Evolutionary conservation across 176 grass and related monocot genomes (phyloP).

Genomic region (Microstegium vimineum): DNA sequence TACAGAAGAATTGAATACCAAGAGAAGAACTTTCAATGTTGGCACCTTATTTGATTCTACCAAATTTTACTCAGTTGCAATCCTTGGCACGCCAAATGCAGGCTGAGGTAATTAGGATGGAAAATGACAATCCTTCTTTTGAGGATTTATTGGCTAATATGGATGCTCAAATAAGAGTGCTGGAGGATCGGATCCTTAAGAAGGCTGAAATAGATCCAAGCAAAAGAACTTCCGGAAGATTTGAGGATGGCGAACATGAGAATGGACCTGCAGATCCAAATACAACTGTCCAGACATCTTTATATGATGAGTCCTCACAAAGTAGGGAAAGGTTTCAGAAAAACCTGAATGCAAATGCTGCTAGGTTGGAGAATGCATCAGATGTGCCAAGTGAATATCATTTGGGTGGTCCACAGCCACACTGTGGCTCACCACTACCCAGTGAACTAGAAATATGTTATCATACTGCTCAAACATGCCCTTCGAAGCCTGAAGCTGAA

Average conservation of each 20-base stretch:
- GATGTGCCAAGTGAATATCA: background rate
- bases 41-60: background rate
- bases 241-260: background rate
- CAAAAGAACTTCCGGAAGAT: constrained; percentile 25
- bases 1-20: background rate
- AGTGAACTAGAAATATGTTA: background rate
- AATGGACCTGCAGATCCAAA: constrained; percentile 19
- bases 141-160: background rate
- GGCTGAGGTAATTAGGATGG: background rate
- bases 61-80: background rate
- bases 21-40: background rate
- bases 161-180: background rate
- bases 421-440: background rate
- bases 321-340: background rate
- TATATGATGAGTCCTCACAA: background rate
- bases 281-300: background rate
- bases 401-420: background rate
- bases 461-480: background rate
- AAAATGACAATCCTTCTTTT: background rate
- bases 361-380: background rate
- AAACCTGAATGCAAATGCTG: background rate
- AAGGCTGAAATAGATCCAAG: constrained; percentile 34
- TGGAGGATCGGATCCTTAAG: background rate
- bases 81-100: background rate
- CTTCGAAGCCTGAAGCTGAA: constrained; percentile 19